Evolutionary conservation across 129 eudicot species (phyloP).

Genomic region (Artemisia argyi): DNA sequence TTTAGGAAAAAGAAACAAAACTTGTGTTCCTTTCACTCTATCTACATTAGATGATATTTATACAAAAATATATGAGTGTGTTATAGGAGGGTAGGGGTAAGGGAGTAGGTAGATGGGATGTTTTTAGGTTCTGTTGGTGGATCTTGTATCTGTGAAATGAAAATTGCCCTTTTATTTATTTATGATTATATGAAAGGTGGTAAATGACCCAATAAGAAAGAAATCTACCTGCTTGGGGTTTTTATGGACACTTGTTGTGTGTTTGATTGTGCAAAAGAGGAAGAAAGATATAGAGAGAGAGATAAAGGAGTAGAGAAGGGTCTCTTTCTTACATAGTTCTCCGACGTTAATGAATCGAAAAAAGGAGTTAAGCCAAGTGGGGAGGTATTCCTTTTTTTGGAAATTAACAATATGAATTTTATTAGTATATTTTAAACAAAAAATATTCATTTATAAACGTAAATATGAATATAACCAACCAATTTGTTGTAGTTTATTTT

Average conservation of each 20-base stretch:
- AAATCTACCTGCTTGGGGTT: slow-evolving; percentile 15
- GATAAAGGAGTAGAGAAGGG: slow-evolving; percentile 19
- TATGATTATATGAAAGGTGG: slow-evolving; percentile 14
- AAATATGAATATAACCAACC: neutral
- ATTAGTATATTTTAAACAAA: too few species aligned
- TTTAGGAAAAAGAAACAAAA: neutral
- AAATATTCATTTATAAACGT: too few species aligned
- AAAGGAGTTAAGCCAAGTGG: slow-evolving; percentile 22
- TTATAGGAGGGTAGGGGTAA: slow-evolving; percentile 17
- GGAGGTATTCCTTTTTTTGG: neutral
- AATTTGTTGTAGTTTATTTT: neutral
- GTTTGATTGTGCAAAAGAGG: too few species aligned
- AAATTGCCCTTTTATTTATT: neutral
- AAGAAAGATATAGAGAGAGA: neutral
- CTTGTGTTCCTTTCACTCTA: slow-evolving; percentile 3
- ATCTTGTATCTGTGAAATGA: slow-evolving; percentile 35
- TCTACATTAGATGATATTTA: slow-evolving; percentile 22
- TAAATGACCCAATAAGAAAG: slow-evolving; percentile 10
- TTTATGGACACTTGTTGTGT: neutral
- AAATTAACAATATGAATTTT: neutral
- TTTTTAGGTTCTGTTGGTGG: slow-evolving; percentile 27
- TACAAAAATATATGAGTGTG: neutral
- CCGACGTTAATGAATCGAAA: slow-evolving; percentile 96
- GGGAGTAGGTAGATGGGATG: neutral
- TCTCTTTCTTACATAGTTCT: slow-evolving; percentile 55